Conservation (phyloP, 345 rosid species). For the Citrus inodora region DNA sequence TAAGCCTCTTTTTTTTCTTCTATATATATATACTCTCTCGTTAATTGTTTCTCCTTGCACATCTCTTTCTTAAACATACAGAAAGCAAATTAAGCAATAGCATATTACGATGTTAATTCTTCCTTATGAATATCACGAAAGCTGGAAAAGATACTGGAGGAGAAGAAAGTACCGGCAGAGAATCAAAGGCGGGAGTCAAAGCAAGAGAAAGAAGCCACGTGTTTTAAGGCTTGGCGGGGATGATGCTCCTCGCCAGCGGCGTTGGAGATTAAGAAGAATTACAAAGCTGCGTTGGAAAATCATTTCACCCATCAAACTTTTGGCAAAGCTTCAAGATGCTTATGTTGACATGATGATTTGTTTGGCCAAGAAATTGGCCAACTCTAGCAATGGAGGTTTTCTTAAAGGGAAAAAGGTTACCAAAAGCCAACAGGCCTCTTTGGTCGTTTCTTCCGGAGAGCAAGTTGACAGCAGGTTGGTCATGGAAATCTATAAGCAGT, state of each 20-base stretch:
- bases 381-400: slow-evolving; percentile 14
- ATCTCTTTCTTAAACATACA: no score
- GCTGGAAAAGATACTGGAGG: slow-evolving; percentile 43
- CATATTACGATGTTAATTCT: slow-evolving; percentile 19
- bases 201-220: slow-evolving; percentile 22
- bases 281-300: slow-evolving; percentile 10
- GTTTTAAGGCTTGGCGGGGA: slow-evolving; percentile 27
- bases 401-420: slow-evolving; percentile 25
- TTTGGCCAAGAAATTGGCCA: slow-evolving; percentile 20
- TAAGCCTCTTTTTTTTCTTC: no score
- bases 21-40: no score
- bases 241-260: background rate
- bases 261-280: background rate
- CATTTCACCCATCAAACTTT: slow-evolving; percentile 26
- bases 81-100: no score
- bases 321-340: slow-evolving; percentile 31
- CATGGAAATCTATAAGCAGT: slow-evolving; percentile 32
- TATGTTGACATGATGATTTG: slow-evolving; percentile 30
- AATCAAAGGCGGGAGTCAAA: background rate
- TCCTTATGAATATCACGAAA: slow-evolving; percentile 13
- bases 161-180: slow-evolving; percentile 35
- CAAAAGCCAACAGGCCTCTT: slow-evolving; percentile 14
- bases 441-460: slow-evolving; percentile 24
- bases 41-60: no score
- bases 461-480: slow-evolving; percentile 26